Evolutionary conservation across 768 basidiomycete species (phyloP).

Genomic region (Rhodotorula graminis): DNA sequence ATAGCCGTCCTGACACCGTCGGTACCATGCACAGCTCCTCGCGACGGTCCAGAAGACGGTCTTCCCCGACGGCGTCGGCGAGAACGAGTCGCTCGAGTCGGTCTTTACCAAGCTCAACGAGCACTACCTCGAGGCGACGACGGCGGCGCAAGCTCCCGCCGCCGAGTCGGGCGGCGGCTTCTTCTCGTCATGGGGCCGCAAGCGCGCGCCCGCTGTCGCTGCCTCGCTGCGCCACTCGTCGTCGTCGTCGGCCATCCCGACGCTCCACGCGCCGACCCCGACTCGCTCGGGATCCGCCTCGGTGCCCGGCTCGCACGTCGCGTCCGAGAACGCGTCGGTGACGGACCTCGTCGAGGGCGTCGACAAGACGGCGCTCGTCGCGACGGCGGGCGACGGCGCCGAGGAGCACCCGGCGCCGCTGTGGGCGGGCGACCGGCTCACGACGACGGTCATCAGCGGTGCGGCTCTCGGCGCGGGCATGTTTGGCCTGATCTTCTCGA

Average conservation of each 20-base stretch:
- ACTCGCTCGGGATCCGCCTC: not conserved
- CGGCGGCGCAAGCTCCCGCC: not conserved
- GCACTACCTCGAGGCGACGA: slow-evolving; percentile 19
- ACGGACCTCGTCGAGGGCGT: slow-evolving; percentile 4
- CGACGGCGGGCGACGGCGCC: not conserved
- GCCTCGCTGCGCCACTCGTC: slow-evolving; percentile 4
- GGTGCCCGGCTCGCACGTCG: not conserved
- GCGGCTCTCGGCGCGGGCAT: slow-evolving; percentile 21
- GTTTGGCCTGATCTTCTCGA: slow-evolving; percentile 28
- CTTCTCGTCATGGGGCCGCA: slow-evolving; percentile 23
- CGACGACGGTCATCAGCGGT: slow-evolving; percentile 11
- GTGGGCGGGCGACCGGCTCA: slow-evolving; percentile 30
- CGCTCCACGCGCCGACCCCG: not conserved
- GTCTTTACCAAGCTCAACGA: slow-evolving; percentile 34
- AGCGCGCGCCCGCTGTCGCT: not conserved
- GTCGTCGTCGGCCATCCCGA: slow-evolving; percentile 9
- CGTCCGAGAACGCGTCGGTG: not conserved
- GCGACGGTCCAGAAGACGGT: slow-evolving; percentile 10
- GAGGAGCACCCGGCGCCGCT: slow-evolving; percentile 8
- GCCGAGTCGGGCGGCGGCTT: not conserved
- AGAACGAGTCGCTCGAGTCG: slow-evolving; percentile 22
- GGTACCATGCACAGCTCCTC: slow-evolving; percentile 11
- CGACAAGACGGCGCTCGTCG: not conserved
- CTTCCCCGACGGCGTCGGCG: slow-evolving; percentile 23
- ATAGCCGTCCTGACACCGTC: too few relatives aligned